Percentiles rank a stretch among this genome's conserved stretches.
phyloP scores from a whole-genome alignment of 495 filamentous ascomycete genomes.

The Podospora australis region DNA sequence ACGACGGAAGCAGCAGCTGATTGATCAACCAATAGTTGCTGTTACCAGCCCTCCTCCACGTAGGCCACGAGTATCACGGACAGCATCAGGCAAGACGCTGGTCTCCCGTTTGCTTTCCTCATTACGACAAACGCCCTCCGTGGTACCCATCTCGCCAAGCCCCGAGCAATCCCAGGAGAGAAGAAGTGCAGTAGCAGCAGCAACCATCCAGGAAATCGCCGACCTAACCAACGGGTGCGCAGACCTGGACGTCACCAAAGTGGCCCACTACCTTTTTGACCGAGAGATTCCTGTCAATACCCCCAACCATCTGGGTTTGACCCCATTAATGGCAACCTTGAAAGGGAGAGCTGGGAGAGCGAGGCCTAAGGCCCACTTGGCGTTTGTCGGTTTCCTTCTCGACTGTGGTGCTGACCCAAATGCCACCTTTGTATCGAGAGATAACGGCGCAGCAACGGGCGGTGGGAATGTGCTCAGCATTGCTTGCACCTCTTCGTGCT shows the following conservation, averaged over 20 bases:
- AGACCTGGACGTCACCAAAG: slow-evolving; percentile 15
- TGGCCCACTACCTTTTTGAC: slow-evolving; percentile 10
- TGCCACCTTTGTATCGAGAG: neutral
- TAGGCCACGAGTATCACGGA: neutral
- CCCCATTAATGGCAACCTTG: slow-evolving; percentile 12
- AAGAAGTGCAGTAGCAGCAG: no score
- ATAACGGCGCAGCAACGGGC: neutral
- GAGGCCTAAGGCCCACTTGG: slow-evolving; percentile 10
- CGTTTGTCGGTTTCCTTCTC: slow-evolving; percentile 16
- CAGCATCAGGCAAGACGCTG: neutral
- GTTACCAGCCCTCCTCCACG: neutral
- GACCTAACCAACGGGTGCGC: slow-evolving; percentile 18
- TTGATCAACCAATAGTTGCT: neutral
- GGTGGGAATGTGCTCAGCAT: slow-evolving; percentile 3
- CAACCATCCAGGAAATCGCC: slow-evolving; percentile 3
- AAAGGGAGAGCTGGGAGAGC: neutral
- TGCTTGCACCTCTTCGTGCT: slow-evolving; percentile 5
- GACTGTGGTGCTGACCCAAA: slow-evolving; percentile 22
- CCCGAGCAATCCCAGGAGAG: neutral
- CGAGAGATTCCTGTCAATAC: slow-evolving; percentile 3
- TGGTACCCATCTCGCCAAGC: neutral
- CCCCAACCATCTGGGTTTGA: slow-evolving; percentile 12
- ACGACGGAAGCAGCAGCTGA: neutral
- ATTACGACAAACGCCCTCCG: neutral
- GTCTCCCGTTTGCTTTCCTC: slow-evolving; percentile 1